phyloP scores from a whole-genome alignment of 106 monocot genomes.

The Ottelia alismoides region DNA sequence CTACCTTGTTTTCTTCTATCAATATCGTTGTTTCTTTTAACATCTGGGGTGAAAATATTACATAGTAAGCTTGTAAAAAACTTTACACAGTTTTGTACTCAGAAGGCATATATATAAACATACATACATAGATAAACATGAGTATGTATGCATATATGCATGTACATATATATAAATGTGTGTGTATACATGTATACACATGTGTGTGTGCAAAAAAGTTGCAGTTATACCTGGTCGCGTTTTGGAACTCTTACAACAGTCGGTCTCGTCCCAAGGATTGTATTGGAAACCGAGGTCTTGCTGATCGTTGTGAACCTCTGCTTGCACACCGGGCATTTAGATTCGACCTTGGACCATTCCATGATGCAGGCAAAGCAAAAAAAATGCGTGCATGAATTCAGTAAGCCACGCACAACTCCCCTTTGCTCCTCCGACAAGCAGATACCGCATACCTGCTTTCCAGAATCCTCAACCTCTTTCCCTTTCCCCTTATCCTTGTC shows the following conservation, averaged over 20 bases:
- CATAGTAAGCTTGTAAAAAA: no score
- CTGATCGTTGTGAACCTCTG: conserved; percentile 56
- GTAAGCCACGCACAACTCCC: conserved; percentile 36
- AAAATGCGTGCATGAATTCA: conserved; percentile 67
- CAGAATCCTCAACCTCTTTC: conserved; percentile 16
- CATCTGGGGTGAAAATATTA: no score
- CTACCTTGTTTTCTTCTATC: no score
- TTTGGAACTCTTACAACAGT: conserved; percentile 55
- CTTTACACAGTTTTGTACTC: no score
- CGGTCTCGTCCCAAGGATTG: conserved; percentile 27
- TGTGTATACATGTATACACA: no score
- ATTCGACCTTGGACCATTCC: conserved; percentile 88
- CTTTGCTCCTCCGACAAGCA: conserved; percentile 74
- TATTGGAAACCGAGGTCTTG: conserved; percentile 28
- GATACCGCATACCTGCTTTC: conserved; percentile 57
- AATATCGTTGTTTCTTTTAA: no score
- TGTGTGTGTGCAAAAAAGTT: no score
- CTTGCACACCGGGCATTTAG: conserved; percentile 75
- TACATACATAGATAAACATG: no score
- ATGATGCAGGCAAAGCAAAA: conserved; percentile 84
- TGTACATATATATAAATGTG: no score
- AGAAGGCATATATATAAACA: no score
- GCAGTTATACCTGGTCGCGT: conserved; percentile 88
- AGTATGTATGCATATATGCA: no score
- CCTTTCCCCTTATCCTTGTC: not conserved